Evolutionary conservation across 495 filamentous ascomycete genomes (phyloP).

Genomic region (Tuber umbilicatum): DNA sequence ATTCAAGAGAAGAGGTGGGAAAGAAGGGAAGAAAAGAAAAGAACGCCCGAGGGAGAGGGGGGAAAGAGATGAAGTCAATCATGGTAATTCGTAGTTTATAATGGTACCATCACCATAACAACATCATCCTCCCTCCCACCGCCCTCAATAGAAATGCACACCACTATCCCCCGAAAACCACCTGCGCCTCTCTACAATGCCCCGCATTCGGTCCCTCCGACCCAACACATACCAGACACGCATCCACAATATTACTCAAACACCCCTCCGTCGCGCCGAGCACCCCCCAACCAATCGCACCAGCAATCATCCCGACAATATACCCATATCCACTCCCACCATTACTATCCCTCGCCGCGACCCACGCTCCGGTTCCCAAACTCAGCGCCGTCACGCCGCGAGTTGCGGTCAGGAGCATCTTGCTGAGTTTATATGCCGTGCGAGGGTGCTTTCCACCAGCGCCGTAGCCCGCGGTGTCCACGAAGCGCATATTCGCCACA

Average conservation of each 20-base stretch:
- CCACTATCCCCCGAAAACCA: slow-evolving; percentile 48
- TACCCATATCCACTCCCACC: slow-evolving; percentile 92
- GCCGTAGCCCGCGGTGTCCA: slow-evolving; percentile 50
- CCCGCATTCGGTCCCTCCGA: slow-evolving; percentile 61
- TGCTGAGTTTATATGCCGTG: slow-evolving; percentile 74
- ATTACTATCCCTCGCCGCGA: slow-evolving; percentile 66
- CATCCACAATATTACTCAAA: slow-evolving; percentile 85
- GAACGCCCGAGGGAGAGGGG: slow-evolving; percentile 16
- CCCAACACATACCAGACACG: slow-evolving; percentile 84
- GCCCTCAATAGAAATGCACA: neutral
- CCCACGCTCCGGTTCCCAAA: slow-evolving; percentile 93
- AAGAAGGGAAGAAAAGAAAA: slow-evolving; percentile 15
- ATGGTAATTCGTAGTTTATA: slow-evolving; percentile 7
- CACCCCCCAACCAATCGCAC: slow-evolving; percentile 89
- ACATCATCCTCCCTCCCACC: neutral
- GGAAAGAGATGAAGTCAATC: slow-evolving; percentile 1
- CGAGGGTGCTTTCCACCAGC: slow-evolving; percentile 44
- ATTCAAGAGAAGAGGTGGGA: slow-evolving; percentile 9
- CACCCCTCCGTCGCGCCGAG: slow-evolving; percentile 94
- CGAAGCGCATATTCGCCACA: slow-evolving; percentile 68
- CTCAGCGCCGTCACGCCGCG: slow-evolving; percentile 81
- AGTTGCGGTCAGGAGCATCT: slow-evolving; percentile 83
- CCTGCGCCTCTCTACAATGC: slow-evolving; percentile 58
- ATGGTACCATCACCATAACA: slow-evolving; percentile 6
- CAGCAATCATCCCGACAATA: slow-evolving; percentile 82